phyloP scores from a whole-genome alignment of 2,329 filamentous ascomycete genomes.

The Pyrenochaeta sp. region DNA sequence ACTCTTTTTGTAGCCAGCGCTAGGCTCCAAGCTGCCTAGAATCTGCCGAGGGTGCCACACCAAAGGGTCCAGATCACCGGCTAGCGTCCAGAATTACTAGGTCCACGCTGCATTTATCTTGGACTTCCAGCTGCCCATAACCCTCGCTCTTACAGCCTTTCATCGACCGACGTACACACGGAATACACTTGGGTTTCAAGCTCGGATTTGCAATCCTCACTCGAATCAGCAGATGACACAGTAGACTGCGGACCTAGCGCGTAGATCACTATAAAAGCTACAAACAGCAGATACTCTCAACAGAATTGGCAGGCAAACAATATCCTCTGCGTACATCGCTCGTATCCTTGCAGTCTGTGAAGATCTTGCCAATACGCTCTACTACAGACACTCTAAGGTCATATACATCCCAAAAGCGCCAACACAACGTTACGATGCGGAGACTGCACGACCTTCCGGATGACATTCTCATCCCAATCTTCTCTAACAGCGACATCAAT shows the following conservation, averaged over 20 bases:
- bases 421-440: not conserved
- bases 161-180: not conserved
- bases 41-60: not conserved
- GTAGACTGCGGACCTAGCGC: no score
- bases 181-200: not conserved
- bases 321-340: no score
- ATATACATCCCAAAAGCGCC: not conserved
- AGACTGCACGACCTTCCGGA: constrained; percentile 23
- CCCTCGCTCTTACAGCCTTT: not conserved
- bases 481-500: constrained; percentile 13
- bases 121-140: not conserved
- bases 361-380: not conserved
- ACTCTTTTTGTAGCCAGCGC: not conserved
- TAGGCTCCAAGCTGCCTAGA: constrained; percentile 5
- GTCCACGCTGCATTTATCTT: not conserved
- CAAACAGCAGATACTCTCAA: no score
- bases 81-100: not conserved
- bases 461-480: constrained; percentile 22
- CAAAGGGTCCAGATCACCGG: not conserved
- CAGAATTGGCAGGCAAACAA: no score
- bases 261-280: no score
- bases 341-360: not conserved
- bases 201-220: not conserved
- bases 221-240: not conserved
- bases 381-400: not conserved